Evolutionary conservation across 345 rosid genomes (phyloP).

Genomic region (Syzygium jambos): DNA sequence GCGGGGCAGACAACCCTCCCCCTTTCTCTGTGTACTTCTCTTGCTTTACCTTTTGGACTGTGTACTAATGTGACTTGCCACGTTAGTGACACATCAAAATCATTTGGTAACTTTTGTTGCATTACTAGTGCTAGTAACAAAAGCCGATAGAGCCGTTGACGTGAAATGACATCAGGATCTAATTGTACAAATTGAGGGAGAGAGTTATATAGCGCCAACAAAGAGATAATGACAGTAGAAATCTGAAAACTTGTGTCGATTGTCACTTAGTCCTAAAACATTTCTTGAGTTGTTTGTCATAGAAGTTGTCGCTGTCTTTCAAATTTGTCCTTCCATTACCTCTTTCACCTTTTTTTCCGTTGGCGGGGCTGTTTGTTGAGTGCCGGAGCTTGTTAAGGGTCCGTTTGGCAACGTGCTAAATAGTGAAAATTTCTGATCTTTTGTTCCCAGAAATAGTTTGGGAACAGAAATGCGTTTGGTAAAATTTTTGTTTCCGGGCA

Average conservation of each 20-base stretch:
- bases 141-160: fast-evolving
- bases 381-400: fast-evolving
- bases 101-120: background rate
- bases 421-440: too few relatives aligned
- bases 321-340: background rate
- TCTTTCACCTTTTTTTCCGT: background rate
- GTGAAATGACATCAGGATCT: background rate
- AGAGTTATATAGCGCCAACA: background rate
- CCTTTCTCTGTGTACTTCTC: background rate
- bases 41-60: background rate
- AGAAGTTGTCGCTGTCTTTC: background rate
- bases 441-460: too few relatives aligned
- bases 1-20: too few relatives aligned
- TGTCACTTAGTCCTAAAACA: background rate
- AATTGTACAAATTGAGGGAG: background rate
- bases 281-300: background rate
- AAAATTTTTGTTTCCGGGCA: too few relatives aligned
- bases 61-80: background rate
- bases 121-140: background rate
- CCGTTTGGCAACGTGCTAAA: too few relatives aligned
- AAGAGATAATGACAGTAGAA: background rate
- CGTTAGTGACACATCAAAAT: background rate
- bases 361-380: fast-evolving
- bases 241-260: background rate
- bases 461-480: too few relatives aligned